These are phyloP conservation scores for Saturnispora dispora DNA, from an alignment of 805 yeast species.

Conservation along the genomic window DNA sequence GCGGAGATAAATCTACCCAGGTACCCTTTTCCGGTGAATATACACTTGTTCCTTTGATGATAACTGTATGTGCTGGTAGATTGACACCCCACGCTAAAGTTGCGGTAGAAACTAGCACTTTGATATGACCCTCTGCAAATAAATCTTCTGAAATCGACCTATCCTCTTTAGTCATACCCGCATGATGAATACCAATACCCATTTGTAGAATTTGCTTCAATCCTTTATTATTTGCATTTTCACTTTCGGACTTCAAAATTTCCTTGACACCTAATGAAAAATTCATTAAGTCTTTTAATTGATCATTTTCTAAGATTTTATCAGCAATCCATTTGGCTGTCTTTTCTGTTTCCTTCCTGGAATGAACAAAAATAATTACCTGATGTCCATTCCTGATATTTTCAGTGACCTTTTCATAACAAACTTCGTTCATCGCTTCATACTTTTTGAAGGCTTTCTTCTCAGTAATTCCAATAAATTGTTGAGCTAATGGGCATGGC, in stretches of 20 bases:
- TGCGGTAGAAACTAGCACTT: constrained; percentile 80
- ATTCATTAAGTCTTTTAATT: constrained; percentile 33
- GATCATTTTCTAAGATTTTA: constrained; percentile 47
- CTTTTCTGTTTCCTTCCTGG: constrained; percentile 81
- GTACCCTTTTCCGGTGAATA: constrained; percentile 85
- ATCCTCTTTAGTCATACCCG: constrained; percentile 69
- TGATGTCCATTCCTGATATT: constrained; percentile 58
- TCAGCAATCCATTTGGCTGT: constrained; percentile 71
- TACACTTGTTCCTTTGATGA: constrained; percentile 87
- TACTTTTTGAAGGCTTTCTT: constrained; percentile 67
- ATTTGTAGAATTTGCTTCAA: constrained; percentile 51
- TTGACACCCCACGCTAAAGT: constrained; percentile 97
- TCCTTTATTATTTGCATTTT: constrained; percentile 41
- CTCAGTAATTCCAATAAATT: constrained; percentile 81
- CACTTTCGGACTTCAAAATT: constrained; percentile 56
- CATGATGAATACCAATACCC: constrained; percentile 89
- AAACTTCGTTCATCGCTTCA: constrained; percentile 83
- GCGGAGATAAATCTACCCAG: constrained; percentile 91
- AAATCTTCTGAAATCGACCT: constrained; percentile 74
- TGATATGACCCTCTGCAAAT: constrained; percentile 81
- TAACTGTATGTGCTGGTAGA: constrained; percentile 89
- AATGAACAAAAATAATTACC: constrained; percentile 84
- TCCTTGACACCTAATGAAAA: constrained; percentile 51
- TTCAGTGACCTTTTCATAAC: constrained; percentile 71
- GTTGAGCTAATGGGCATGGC: constrained; percentile 89